Base-by-base conservation (phyloP, 2,329 filamentous ascomycete species). In the Fragosphaeria purpurea region DNA sequence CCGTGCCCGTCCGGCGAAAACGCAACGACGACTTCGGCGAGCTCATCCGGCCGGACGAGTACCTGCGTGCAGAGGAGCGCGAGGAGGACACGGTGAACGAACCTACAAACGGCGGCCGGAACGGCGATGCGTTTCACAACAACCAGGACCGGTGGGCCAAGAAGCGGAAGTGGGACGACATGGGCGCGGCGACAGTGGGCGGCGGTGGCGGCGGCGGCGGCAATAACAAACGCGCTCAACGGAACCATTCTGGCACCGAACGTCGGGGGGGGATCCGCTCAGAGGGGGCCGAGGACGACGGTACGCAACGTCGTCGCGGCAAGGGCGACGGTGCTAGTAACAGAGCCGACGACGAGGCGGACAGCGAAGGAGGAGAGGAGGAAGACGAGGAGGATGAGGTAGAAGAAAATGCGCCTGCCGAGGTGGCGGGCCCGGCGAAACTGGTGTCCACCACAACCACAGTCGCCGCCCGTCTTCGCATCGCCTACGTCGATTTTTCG, bases 1-100 rank as follows among this genome's bases (percentile, higher is more conserved):
- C 93, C 0, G 83, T 94, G 48, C 80, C 90, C 1, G 80, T 90
- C 31, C 82, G 88, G 47, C 77, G 87, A 60, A 86, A 82, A 63
- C 82, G 88, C 47, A 80, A 77, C 34, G 93, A 97, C 62, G 91
- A 96, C 56, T 98, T 93, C 67, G 93, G 93, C 52, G 93, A 98
- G 57, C 70, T 94, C 12, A 96, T 98, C 58, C 82, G 89, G 49
- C 87, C 91, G 0, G 93, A 97, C 64, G 93, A 98, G 56, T 98
- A 91, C 62, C 76, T 96, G 1, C 80, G 90, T 52, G 91, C 90
- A 0, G 93, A 98, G 63, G 93, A 97, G 67, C 83, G 88, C 51
- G 88, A 95, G 52, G 77, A 81, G 32, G 75, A 80, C 13, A 84
- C 87, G 41, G 34, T 33, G 44, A 41, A 79, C 10, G 79, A 83